phyloP scores from a whole-genome alignment of 2,329 filamentous ascomycete genomes.

The Scolecobasidium constrictum region DNA sequence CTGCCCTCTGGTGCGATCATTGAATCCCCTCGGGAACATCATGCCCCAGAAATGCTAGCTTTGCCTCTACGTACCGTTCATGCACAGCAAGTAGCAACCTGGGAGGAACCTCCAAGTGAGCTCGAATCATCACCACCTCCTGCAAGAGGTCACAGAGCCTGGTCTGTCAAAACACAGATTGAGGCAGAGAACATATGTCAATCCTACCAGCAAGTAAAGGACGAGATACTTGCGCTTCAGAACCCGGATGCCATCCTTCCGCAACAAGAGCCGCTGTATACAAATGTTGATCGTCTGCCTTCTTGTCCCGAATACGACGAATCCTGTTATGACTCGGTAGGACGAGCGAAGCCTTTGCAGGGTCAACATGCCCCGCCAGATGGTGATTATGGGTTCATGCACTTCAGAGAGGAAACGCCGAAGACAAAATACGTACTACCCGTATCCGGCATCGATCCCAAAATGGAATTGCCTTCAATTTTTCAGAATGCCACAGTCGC shows the following conservation, averaged over 20 bases:
- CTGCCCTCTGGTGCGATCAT: conserved; percentile 23
- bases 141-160: conserved; percentile 1
- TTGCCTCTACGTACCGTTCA: not conserved
- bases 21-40: conserved; percentile 11
- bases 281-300: not conserved
- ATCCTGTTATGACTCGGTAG: not conserved
- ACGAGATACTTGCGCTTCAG: conserved; percentile 9
- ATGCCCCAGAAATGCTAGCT: not conserved
- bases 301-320: not conserved
- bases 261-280: not conserved
- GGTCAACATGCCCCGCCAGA: not conserved
- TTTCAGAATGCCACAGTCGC: not conserved
- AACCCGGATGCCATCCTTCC: not conserved
- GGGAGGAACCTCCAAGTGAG: not conserved
- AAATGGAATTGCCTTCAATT: not conserved
- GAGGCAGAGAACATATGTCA: conserved; percentile 10
- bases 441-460: not conserved
- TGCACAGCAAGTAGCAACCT: not conserved
- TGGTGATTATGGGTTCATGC: too few relatives aligned
- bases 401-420: too few relatives aligned
- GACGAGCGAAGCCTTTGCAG: not conserved
- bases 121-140: not conserved
- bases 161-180: conserved; percentile 2
- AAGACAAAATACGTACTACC: conserved; percentile 1
- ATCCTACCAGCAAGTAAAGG: conserved; percentile 10